A percentile compares a stretch with the other conserved stretches of the same genome.
Evolutionary conservation across 1,284 basidiomycete species (phyloP).

Genomic region (Paramarasmius palmivorus): DNA sequence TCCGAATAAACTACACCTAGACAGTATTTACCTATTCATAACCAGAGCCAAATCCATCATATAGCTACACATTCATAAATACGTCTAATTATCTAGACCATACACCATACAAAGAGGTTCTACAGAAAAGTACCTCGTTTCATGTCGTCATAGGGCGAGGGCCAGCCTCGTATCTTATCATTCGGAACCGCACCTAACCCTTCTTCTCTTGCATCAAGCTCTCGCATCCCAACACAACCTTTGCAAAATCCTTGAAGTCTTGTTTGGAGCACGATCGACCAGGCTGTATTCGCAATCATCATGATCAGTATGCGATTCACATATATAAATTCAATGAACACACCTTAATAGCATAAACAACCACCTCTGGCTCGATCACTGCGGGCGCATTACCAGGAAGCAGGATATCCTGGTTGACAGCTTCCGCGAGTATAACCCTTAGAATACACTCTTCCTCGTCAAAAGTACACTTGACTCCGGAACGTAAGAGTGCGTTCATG

Average conservation of each 20-base stretch:
- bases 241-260: slow-evolving; percentile 51
- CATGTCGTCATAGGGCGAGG: too few species aligned
- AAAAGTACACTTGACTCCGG: slow-evolving; percentile 55
- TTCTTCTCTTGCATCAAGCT: too few species aligned
- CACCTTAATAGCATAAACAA: slow-evolving; percentile 48
- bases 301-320: neutral
- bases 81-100: too few species aligned
- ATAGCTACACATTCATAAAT: too few species aligned
- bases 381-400: slow-evolving; percentile 8
- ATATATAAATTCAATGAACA: neutral
- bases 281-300: slow-evolving; percentile 33
- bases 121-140: too few species aligned
- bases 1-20: too few species aligned
- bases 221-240: slow-evolving; percentile 32
- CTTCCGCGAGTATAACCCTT: slow-evolving; percentile 56
- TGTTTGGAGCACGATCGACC: slow-evolving; percentile 46
- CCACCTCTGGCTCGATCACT: slow-evolving; percentile 30
- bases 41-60: too few species aligned
- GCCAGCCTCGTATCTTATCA: too few species aligned
- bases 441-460: slow-evolving; percentile 55
- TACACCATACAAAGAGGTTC: too few species aligned
- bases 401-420: slow-evolving; percentile 25
- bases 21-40: too few species aligned
- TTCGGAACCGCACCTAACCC: too few species aligned
- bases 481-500: slow-evolving; percentile 58